Evolutionary conservation across 164 flowering plant species (phyloP).

Genomic region (Vitis cinerea): DNA sequence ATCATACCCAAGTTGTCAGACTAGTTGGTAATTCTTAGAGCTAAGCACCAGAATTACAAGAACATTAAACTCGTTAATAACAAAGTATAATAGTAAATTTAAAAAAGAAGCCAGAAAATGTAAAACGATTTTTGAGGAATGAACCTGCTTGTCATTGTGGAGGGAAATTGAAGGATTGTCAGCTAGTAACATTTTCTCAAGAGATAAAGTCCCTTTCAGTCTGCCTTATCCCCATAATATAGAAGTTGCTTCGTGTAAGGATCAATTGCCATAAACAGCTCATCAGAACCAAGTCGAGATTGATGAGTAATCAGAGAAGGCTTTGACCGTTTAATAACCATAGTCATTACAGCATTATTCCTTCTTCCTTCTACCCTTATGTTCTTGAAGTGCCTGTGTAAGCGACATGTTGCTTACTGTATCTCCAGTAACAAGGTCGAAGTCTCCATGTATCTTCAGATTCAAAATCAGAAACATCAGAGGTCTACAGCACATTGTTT

Average conservation of each 20-base stretch:
- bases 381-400: constrained; percentile 71
- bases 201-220: constrained; percentile 57
- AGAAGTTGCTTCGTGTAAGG: constrained; percentile 81
- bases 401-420: constrained; percentile 96
- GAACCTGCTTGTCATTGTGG: constrained; percentile 88
- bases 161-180: constrained; percentile 60
- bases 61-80: background rate
- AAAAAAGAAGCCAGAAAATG: background rate
- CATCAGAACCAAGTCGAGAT: constrained; percentile 91
- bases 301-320: constrained; percentile 70
- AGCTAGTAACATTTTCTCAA: constrained; percentile 65
- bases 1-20: too few species aligned
- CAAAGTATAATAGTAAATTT: background rate
- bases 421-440: constrained; percentile 88
- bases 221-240: constrained; percentile 76
- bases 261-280: constrained; percentile 84
- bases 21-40: too few species aligned
- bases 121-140: background rate
- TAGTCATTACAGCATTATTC: constrained; percentile 93
- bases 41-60: too few species aligned
- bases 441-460: constrained; percentile 85
- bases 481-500: background rate
- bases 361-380: constrained; percentile 79
- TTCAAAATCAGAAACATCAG: constrained; percentile 7
- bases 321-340: constrained; percentile 85